Evolutionary conservation across 345 rosid species (phyloP).

Genomic region (Eutrema japonicum): DNA sequence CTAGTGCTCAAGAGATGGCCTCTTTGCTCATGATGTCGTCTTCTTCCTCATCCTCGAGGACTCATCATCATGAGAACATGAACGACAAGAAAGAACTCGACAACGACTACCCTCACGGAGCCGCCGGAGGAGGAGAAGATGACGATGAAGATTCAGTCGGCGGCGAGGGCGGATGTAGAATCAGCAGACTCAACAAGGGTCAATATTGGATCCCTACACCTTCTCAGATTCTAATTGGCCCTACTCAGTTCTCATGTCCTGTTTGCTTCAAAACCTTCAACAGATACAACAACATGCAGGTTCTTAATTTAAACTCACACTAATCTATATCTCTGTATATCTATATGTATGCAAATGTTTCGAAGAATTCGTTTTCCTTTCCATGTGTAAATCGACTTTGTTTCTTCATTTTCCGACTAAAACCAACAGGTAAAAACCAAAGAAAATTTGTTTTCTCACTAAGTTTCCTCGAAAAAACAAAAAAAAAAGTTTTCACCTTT

Average conservation of each 20-base stretch:
- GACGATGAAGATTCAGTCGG: slow-evolving; percentile 58
- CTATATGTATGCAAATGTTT: slow-evolving; percentile 7
- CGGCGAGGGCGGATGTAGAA: slow-evolving; percentile 53
- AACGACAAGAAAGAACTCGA: slow-evolving; percentile 38
- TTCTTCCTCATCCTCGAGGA: slow-evolving; percentile 43
- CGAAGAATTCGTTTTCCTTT: slow-evolving; percentile 9
- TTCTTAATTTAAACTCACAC: slow-evolving; percentile 35
- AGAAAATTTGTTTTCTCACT: slow-evolving; percentile 27
- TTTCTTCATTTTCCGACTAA: slow-evolving; percentile 25
- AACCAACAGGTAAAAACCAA: slow-evolving; percentile 35
- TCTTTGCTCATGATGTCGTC: slow-evolving; percentile 61
- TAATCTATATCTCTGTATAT: slow-evolving; percentile 2
- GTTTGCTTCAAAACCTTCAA: slow-evolving; percentile 95
- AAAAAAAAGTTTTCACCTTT: slow-evolving; percentile 30
- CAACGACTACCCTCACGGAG: slow-evolving; percentile 5
- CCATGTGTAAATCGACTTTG: neutral
- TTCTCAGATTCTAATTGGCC: slow-evolving; percentile 96
- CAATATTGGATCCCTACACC: slow-evolving; percentile 99
- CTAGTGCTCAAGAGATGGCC: slow-evolving; percentile 79
- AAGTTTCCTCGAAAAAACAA: slow-evolving; percentile 37
- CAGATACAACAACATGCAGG: slow-evolving; percentile 99
- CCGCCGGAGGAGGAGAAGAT: slow-evolving; percentile 39
- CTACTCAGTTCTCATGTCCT: slow-evolving; percentile 98
- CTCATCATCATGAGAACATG: slow-evolving; percentile 35
- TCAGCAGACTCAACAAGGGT: slow-evolving; percentile 83